Evolutionary conservation across 805 yeast species (phyloP).

Genomic region (Yamadazyma kitorensis): DNA sequence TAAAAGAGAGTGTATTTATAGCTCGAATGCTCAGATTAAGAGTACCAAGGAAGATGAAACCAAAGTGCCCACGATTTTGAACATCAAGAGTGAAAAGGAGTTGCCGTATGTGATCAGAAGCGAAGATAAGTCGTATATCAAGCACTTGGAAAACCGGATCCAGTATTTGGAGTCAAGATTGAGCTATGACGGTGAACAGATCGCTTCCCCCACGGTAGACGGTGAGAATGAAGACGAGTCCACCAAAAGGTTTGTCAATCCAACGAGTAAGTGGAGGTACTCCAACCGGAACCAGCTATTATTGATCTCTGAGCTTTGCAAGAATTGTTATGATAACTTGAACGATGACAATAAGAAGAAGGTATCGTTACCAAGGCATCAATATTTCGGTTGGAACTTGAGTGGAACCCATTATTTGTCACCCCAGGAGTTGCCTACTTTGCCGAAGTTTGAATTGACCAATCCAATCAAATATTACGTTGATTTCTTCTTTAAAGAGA

Average conservation of each 20-base stretch:
- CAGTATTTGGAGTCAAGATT: constrained; percentile 36
- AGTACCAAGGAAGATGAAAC: background rate
- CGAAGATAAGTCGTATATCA: constrained; percentile 19
- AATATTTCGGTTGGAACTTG: constrained; percentile 66
- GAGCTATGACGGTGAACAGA: constrained; percentile 13
- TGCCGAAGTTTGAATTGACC: constrained; percentile 24
- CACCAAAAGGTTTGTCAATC: constrained; percentile 18
- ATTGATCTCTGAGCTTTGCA: constrained; percentile 39
- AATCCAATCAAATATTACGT: constrained; percentile 19
- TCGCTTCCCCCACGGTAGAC: constrained; percentile 11
- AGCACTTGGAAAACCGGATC: constrained; percentile 39
- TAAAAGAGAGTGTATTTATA: constrained; percentile 31
- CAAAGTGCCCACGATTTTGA: constrained; percentile 9
- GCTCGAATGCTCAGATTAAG: constrained; percentile 1
- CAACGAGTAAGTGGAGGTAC: constrained; percentile 45
- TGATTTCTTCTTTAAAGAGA: constrained; percentile 43
- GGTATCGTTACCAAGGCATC: constrained; percentile 51
- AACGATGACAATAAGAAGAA: constrained; percentile 28
- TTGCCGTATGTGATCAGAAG: constrained; percentile 8
- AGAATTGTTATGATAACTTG: constrained; percentile 28
- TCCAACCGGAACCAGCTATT: constrained; percentile 46
- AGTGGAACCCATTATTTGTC: constrained; percentile 52
- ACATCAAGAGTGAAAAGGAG: constrained; percentile 9
- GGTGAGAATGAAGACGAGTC: constrained; percentile 22
- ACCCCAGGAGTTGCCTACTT: constrained; percentile 30